phyloP scores from a whole-genome alignment of 2,329 filamentous ascomycete species.

The Aureobasidium sp. region DNA sequence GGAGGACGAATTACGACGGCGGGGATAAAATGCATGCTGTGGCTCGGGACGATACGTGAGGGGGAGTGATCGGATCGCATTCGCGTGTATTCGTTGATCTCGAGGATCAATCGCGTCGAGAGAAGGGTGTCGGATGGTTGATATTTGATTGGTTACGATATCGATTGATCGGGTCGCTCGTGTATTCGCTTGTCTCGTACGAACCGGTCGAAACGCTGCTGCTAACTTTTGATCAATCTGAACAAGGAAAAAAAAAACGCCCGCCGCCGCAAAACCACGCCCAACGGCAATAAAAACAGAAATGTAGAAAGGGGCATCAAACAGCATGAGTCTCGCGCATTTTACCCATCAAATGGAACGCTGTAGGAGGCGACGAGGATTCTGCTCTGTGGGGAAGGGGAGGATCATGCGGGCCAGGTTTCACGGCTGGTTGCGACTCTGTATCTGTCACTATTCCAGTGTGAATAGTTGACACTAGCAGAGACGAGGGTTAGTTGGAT shows the following conservation, averaged over 20 bases:
- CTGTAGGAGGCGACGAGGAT: constrained; percentile 8
- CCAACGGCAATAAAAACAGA: not conserved
- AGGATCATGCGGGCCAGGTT: constrained; percentile 8
- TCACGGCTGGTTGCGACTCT: not conserved
- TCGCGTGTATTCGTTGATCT: constrained; percentile 5
- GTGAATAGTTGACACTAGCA: constrained; percentile 1
- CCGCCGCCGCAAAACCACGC: constrained; percentile 5
- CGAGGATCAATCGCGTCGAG: constrained; percentile 2
- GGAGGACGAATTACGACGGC: constrained; percentile 7
- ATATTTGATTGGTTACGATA: constrained; percentile 14
- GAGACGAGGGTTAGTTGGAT: constrained; percentile 1
- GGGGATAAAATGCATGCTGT: constrained; percentile 7
- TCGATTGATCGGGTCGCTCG: constrained; percentile 14
- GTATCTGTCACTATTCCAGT: constrained; percentile 7
- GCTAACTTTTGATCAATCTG: constrained; percentile 15
- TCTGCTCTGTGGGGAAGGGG: not conserved
- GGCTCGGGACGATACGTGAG: constrained; percentile 8
- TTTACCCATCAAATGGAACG: constrained; percentile 9
- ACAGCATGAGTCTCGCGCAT: constrained; percentile 5
- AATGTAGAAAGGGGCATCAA: constrained; percentile 9
- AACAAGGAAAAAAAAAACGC: constrained; percentile 1
- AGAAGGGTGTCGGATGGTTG: constrained; percentile 11
- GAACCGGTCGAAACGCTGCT: constrained; percentile 10
- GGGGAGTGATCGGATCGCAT: not conserved
- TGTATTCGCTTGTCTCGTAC: constrained; percentile 12